Evolutionary conservation across 768 basidiomycete genomes (phyloP).

Genomic region (Boletus insuetus): DNA sequence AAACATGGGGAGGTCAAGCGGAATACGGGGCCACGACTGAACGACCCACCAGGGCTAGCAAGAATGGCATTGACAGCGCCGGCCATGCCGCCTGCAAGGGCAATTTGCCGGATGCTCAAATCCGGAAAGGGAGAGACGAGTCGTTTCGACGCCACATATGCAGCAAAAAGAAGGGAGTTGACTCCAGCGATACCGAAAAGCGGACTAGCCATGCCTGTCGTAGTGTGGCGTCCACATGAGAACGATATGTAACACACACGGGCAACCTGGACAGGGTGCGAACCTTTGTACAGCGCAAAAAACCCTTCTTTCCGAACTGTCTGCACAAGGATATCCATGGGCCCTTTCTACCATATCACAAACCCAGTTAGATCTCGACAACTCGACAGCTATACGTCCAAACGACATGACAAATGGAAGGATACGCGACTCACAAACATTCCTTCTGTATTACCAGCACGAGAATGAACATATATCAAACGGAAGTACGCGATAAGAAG

Average conservation of each 20-base stretch:
- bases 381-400: background rate
- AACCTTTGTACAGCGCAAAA: slow-evolving; percentile 94
- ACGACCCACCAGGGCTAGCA: slow-evolving; percentile 74
- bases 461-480: slow-evolving; percentile 2
- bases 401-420: background rate
- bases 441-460: slow-evolving; percentile 47
- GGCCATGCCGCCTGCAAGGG: slow-evolving; percentile 86
- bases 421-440: slow-evolving; percentile 79
- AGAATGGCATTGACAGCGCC: slow-evolving; percentile 88
- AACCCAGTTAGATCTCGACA: background rate
- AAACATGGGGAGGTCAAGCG: background rate
- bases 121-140: slow-evolving; percentile 88
- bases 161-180: slow-evolving; percentile 91
- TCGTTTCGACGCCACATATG: slow-evolving; percentile 79
- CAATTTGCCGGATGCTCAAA: slow-evolving; percentile 74
- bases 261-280: slow-evolving; percentile 1
- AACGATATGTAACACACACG: background rate
- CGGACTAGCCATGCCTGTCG: slow-evolving; percentile 79
- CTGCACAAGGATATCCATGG: slow-evolving; percentile 83
- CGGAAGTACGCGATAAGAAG: background rate
- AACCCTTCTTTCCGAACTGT: slow-evolving; percentile 87
- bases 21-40: background rate
- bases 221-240: background rate
- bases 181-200: slow-evolving; percentile 92
- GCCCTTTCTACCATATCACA: slow-evolving; percentile 67